Base-by-base conservation (phyloP, 768 basidiomycete genomes). In the Tubosaeta sp. region DNA sequence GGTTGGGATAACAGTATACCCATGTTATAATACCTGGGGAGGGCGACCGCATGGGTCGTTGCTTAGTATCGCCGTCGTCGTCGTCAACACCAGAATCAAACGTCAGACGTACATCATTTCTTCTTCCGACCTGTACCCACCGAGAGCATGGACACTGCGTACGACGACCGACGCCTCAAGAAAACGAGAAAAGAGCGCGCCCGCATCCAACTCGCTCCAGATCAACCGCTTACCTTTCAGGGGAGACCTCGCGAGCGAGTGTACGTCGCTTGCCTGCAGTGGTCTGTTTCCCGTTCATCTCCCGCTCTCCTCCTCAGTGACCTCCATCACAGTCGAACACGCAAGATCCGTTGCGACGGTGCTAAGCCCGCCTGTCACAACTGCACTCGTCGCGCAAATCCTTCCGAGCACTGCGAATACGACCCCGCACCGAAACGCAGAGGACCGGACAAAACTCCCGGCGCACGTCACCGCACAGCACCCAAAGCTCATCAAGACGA, bases 321-420 rank as follows among this genome's bases (percentile, higher is more conserved):
- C 26, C 42, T 16, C 0, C 39, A 13, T 47, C 47, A 16, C 57
- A 91, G 88, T 63, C 88, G 89, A 25, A 79, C 76, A 14, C 79
- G 88, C 25, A 91, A 91, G 63, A 88, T 87, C 56, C 83, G 88
- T 5, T 91, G 89, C 65, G 88, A 91, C 65, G 89, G 89, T 48
- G 83, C 84, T 9, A 88, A 84, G 57, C 89, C 89, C 10, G 61
- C 75, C 10, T 91, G 89, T 62, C 80, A 86, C 61, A 89, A 89
- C 61, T 91, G 88, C 61, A 68, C 71, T 37, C 80, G 79, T 56
- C 78, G 85, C 35, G 53, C 72, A 4, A 35, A 35, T 5, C 14
- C 34, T 12, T 68, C 60, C 58, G 71, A 65, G 41, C 75, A 78
- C 43, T 91, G 89, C 63, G 64, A 71, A 46, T 91, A 91, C 59